Base-by-base conservation (phyloP, 2,329 filamentous ascomycete genomes). In the Ophiosphaerella herpotricha region DNA sequence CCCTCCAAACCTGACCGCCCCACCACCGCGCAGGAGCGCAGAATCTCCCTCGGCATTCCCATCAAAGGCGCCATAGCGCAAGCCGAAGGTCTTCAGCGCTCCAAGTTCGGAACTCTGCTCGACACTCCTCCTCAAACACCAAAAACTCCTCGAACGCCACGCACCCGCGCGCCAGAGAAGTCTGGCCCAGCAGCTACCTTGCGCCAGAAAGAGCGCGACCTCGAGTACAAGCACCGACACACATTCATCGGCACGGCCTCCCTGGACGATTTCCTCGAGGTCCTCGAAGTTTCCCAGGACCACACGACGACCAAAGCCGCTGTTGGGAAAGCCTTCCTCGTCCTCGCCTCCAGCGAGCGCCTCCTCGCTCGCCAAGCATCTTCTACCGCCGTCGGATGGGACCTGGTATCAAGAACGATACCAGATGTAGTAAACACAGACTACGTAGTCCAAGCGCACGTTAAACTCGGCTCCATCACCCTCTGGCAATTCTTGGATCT, bases 151-250 rank as follows among this genome's bases (percentile, higher is more conserved):
- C 41, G 29, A 16, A 31, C 29, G 13, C 39, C 43, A 4, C 46
- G 39, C 4, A 46, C 33, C 5, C 46, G 49, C n/a, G 44, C 51
- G 12, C 46, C 49, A 11, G 48, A 51, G 39, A 46, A 42, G 21
- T 42, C 48, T 1, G 35, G 38, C 34, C 39, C 48, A 9, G 36
- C 48, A 14, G 48, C 44, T 26, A 46, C 43, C 26, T 31, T 46
- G 14, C 39, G 39, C 23, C 57, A 60, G 24, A 48, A 57, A 38
- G 66, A 67, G 43, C 56, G 57, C 7, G 67, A 69, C 14, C 55
- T 68, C 2, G 62, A 68, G 42, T 70, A 71, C 58, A 64, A 69
- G 37, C 61, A 69, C 46, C 67, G 67, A 26, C 67, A 71, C 54
- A 70, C 61, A 7, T 71, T 70, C 41, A 57, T 71, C 38, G 68